These are phyloP conservation scores for Solanum chaucha DNA, from an alignment of 257 asterid genomes.

Conservation along the genomic window DNA sequence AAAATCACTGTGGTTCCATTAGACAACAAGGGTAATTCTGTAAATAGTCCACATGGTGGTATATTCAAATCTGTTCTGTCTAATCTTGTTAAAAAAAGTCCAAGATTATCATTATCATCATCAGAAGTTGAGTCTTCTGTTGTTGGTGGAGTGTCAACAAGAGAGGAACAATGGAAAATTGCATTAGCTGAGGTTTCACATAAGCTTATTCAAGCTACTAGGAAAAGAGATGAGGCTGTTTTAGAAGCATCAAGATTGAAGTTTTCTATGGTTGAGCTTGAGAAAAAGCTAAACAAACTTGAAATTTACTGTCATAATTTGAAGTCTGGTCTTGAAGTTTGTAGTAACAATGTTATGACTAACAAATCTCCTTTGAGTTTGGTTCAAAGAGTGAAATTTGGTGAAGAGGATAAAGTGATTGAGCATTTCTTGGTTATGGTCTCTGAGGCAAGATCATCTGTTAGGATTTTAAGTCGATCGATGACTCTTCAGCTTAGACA, in stretches of 20 bases:
- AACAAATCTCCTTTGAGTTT: constrained; percentile 23
- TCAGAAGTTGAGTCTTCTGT: constrained; percentile 23
- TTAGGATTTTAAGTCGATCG: constrained; percentile 49
- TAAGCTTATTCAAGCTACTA: constrained; percentile 63
- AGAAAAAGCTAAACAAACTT: constrained; percentile 76
- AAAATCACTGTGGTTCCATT: constrained; percentile 55
- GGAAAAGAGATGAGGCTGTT: constrained; percentile 74
- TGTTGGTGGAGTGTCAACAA: neutral
- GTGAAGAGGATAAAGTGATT: constrained; percentile 48
- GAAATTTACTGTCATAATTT: constrained; percentile 76
- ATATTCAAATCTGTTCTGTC: constrained; percentile 55
- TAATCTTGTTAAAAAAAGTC: constrained; percentile 58
- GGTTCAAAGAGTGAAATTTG: constrained; percentile 25
- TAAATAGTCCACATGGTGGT: constrained; percentile 55
- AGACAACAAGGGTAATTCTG: constrained; percentile 30
- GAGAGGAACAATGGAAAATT: constrained; percentile 75
- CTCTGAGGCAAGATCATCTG: constrained; percentile 61
- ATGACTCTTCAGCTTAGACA: constrained; percentile 48
- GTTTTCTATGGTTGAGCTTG: constrained; percentile 78
- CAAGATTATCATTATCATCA: constrained; percentile 17
- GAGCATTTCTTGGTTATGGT: constrained; percentile 63
- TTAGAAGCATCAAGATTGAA: constrained; percentile 78
- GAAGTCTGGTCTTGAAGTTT: constrained; percentile 67
- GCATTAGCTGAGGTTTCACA: constrained; percentile 78
- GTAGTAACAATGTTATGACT: constrained; percentile 1